phyloP scores from a whole-genome alignment of 225 moss, liverwort and hornwort species.

The Bryum argenteum region DNA sequence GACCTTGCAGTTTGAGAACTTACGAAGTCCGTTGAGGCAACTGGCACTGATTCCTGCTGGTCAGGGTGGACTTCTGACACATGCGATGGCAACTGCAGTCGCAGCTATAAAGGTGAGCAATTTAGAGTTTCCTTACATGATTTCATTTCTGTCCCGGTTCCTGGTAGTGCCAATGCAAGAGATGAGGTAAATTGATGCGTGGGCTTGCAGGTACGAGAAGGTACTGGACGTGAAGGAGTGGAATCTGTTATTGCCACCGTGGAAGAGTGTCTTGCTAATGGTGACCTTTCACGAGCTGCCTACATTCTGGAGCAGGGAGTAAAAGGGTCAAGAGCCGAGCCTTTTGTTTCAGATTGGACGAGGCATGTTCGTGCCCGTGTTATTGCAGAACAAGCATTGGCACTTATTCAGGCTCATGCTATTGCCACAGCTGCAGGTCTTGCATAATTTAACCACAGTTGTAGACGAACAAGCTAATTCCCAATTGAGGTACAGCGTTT shows the following conservation, averaged over 20 bases:
- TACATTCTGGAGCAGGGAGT: constrained; percentile 53
- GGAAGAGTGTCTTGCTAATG: constrained; percentile 57
- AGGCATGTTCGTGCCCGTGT: constrained; percentile 58
- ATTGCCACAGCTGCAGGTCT: constrained; percentile 60
- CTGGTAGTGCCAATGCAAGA: constrained; percentile 24
- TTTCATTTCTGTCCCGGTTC: constrained; percentile 27
- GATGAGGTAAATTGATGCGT: constrained; percentile 6
- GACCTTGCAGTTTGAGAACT: constrained; percentile 63
- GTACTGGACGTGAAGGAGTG: constrained; percentile 56
- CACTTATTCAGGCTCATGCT: constrained; percentile 62
- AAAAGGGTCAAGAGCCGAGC: constrained; percentile 60
- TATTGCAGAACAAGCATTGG: constrained; percentile 61
- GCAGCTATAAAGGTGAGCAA: constrained; percentile 49
- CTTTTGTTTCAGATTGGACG: constrained; percentile 58
- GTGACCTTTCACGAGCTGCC: constrained; percentile 59
- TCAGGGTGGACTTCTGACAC: constrained; percentile 89
- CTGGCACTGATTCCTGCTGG: constrained; percentile 84
- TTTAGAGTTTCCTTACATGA: background rate
- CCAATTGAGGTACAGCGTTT: constrained; percentile 30
- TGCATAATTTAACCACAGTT: constrained; percentile 33
- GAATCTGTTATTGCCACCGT: constrained; percentile 62
- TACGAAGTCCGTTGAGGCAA: constrained; percentile 84
- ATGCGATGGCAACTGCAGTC: constrained; percentile 73
- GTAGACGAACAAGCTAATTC: constrained; percentile 29
- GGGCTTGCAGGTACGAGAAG: constrained; percentile 57